These are phyloP conservation scores for Ricinus communis DNA, from an alignment of 345 rosid genomes.

Conservation along the genomic window DNA sequence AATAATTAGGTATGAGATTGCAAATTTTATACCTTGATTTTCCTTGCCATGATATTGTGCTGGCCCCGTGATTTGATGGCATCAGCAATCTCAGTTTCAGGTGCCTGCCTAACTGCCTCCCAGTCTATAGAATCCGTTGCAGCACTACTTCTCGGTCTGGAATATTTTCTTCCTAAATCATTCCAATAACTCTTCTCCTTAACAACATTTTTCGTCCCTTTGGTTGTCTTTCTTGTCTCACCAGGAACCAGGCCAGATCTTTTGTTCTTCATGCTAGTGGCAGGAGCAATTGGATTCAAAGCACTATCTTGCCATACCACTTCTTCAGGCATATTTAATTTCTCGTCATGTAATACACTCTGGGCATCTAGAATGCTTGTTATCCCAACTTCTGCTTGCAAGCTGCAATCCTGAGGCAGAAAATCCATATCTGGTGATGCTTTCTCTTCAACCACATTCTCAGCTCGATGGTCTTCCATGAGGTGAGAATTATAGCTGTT, in stretches of 20 bases:
- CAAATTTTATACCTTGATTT: conserved; percentile 45
- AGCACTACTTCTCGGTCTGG: conserved; percentile 27
- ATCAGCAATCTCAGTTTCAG: conserved; percentile 22
- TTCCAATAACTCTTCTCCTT: conserved; percentile 43
- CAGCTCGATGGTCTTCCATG: not conserved
- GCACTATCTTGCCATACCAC: not conserved
- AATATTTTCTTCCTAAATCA: conserved; percentile 31
- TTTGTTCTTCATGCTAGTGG: not conserved
- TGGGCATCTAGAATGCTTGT: not conserved
- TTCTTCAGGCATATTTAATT: not conserved
- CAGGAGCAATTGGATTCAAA: not conserved
- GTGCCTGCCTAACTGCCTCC: conserved; percentile 51
- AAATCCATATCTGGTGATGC: not conserved
- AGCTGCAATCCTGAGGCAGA: conserved; percentile 5
- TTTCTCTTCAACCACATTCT: not conserved
- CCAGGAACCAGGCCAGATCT: not conserved
- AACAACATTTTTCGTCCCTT: conserved; percentile 19
- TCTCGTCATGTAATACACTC: not conserved
- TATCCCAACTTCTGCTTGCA: not conserved
- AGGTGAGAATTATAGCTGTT: not conserved
- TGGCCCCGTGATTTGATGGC: conserved; percentile 57
- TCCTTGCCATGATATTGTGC: conserved; percentile 30
- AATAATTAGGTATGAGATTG: not conserved
- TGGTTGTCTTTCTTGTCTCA: conserved; percentile 1
- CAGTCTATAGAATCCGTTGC: conserved; percentile 61